phyloP scores from a whole-genome alignment of 2,329 filamentous ascomycete genomes.

The Penicillium sp. region DNA sequence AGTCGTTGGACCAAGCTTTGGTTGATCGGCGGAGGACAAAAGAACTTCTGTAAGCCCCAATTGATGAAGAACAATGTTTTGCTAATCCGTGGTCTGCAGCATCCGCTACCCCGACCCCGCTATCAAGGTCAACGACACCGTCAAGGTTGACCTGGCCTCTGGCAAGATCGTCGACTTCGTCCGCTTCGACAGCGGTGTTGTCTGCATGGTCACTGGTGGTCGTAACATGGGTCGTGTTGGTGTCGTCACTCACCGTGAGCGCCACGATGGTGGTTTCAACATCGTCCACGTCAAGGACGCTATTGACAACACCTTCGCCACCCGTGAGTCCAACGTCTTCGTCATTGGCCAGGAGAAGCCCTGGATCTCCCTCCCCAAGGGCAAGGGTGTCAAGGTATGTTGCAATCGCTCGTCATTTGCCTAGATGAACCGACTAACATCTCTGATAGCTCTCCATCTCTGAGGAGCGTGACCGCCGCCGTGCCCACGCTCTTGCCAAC shows the following conservation, averaged over 20 bases:
- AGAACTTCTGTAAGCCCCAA: slow-evolving; percentile 30
- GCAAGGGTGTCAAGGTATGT: slow-evolving; percentile 91
- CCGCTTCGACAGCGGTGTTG: slow-evolving; percentile 96
- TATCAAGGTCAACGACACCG: slow-evolving; percentile 99
- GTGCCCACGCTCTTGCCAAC: slow-evolving; percentile 59
- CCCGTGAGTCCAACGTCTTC: slow-evolving; percentile 99
- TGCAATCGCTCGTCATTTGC: background rate
- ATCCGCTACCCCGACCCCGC: slow-evolving; percentile 98
- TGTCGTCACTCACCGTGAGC: slow-evolving; percentile 99
- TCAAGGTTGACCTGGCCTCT: slow-evolving; percentile 95
- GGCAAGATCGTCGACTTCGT: slow-evolving; percentile 99
- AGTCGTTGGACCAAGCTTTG: slow-evolving; percentile 99
- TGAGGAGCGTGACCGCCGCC: slow-evolving; percentile 97
- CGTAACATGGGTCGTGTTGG: slow-evolving; percentile 99
- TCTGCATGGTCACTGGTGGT: slow-evolving; percentile 98
- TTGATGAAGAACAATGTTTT: slow-evolving; percentile 21
- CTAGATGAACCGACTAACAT: slow-evolving; percentile 17
- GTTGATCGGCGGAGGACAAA: slow-evolving; percentile 50
- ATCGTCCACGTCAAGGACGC: slow-evolving; percentile 99
- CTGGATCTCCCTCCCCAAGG: slow-evolving; percentile 99
- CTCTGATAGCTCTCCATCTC: slow-evolving; percentile 73
- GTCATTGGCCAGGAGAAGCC: slow-evolving; percentile 98
- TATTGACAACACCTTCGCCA: slow-evolving; percentile 99
- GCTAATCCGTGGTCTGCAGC: slow-evolving; percentile 50
- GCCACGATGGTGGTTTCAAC: slow-evolving; percentile 99